Conservation (phyloP, 371 early-diverging fungal species). For the Saksenaea vasiformis region DNA sequence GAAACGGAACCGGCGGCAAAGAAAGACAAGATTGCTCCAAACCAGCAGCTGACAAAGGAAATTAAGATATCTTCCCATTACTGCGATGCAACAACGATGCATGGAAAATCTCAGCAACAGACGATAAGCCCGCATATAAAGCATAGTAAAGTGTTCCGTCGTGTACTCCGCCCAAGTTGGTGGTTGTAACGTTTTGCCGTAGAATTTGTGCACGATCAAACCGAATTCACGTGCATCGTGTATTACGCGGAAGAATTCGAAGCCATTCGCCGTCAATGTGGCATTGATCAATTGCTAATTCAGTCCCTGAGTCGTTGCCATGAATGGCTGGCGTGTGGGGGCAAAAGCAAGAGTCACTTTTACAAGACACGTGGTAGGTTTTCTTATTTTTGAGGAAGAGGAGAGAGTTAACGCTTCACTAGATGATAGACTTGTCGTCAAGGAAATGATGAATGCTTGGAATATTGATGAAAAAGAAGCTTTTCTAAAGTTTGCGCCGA, state of each 20-base stretch:
- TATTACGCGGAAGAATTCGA: constrained; percentile 91
- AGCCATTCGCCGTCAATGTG: constrained; percentile 75
- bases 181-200: constrained; percentile 1
- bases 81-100: constrained; percentile 7
- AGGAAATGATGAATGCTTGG: constrained; percentile 80
- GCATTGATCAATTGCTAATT: constrained; percentile 73
- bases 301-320: constrained; percentile 82
- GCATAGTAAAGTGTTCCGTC: constrained; percentile 37
- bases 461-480: constrained; percentile 84
- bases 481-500: constrained; percentile 86
- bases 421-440: constrained; percentile 89
- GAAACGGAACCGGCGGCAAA: neutral
- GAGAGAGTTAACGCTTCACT: neutral
- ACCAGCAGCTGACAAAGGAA: constrained; percentile 19
- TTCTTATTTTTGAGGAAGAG: neutral
- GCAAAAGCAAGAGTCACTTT: constrained; percentile 73
- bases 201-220: constrained; percentile 74
- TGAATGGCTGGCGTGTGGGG: constrained; percentile 80
- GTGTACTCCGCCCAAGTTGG: neutral
- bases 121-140: constrained; percentile 40
- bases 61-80: constrained; percentile 28
- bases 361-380: constrained; percentile 62
- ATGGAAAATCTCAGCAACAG: neutral
- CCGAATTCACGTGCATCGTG: constrained; percentile 77
- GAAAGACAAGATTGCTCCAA: neutral